Evolutionary conservation across 345 rosid genomes (phyloP).

Genomic region (Zanthoxylum bungeanum): DNA sequence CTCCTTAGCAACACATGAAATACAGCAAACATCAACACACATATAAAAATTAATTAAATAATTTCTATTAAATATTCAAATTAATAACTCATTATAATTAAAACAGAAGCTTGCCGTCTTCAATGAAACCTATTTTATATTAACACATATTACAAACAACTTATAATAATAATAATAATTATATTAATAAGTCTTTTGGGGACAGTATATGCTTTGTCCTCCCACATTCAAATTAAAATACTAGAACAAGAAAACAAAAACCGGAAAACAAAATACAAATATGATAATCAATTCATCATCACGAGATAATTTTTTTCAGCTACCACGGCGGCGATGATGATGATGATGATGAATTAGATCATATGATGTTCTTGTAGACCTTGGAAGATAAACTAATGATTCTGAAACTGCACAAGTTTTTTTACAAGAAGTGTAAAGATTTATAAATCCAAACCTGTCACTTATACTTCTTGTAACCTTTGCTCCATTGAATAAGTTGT

Average conservation of each 20-base stretch:
- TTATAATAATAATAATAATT: no score
- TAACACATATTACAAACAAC: neutral
- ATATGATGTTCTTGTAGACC: conserved; percentile 38
- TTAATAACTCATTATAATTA: neutral
- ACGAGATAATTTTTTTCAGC: conserved; percentile 6
- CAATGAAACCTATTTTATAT: neutral
- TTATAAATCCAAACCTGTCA: conserved; percentile 63
- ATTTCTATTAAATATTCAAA: neutral
- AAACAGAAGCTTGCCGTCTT: neutral
- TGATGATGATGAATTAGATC: conserved; percentile 23
- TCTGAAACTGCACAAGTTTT: conserved; percentile 61
- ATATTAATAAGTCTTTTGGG: neutral
- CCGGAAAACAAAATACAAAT: neutral
- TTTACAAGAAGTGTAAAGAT: conserved; percentile 66
- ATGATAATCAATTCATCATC: neutral
- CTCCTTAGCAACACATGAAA: conserved; percentile 34
- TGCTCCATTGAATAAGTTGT: conserved; percentile 10
- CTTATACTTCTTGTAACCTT: conserved; percentile 37
- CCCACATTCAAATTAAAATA: neutral
- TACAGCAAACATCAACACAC: conserved; percentile 20
- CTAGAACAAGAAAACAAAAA: neutral
- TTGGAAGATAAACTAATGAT: conserved; percentile 62
- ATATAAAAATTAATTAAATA: neutral
- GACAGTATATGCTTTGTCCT: neutral
- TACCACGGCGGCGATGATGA: conserved; percentile 11